Percentiles rank a stretch among this genome's conserved stretches.
Conservation (phyloP, 169 alveolate species). For the Plasmodium knowlesi region DNA sequence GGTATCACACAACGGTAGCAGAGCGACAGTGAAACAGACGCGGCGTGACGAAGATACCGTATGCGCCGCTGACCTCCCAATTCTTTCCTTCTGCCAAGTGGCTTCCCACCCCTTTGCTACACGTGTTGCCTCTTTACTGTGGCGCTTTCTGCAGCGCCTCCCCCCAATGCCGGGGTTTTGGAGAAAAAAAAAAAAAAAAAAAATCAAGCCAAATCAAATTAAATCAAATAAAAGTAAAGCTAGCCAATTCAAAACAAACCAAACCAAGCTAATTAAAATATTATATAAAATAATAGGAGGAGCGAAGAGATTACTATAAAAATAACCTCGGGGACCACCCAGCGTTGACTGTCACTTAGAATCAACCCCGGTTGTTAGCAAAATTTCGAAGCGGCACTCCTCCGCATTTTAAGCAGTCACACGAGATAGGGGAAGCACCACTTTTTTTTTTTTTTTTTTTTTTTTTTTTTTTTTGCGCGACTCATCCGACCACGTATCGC, state of each 20-base stretch:
- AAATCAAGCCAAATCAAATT: not conserved
- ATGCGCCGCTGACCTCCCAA: not conserved
- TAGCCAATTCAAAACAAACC: not conserved
- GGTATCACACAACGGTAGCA: not conserved
- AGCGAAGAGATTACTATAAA: not conserved
- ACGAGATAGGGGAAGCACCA: not conserved
- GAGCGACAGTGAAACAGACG: not conserved
- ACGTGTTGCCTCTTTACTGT: not conserved
- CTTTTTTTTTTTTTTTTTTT: too few species aligned
- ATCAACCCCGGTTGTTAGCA: not conserved
- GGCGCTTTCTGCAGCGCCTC: not conserved
- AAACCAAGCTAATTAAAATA: not conserved
- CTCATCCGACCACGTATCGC: not conserved
- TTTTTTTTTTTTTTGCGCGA: not conserved
- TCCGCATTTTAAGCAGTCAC: not conserved
- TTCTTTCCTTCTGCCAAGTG: not conserved
- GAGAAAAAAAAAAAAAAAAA: not conserved
- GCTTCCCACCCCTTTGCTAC: not conserved
- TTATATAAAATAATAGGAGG: not conserved
- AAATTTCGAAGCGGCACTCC: not conserved
- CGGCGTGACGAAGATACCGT: not conserved
- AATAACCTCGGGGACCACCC: not conserved
- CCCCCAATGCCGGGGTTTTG: not conserved
- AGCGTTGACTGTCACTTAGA: not conserved
- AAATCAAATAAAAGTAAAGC: slow-evolving; percentile 30